phyloP scores from a whole-genome alignment of 306 rosid species.

The Dryas drummondii region DNA sequence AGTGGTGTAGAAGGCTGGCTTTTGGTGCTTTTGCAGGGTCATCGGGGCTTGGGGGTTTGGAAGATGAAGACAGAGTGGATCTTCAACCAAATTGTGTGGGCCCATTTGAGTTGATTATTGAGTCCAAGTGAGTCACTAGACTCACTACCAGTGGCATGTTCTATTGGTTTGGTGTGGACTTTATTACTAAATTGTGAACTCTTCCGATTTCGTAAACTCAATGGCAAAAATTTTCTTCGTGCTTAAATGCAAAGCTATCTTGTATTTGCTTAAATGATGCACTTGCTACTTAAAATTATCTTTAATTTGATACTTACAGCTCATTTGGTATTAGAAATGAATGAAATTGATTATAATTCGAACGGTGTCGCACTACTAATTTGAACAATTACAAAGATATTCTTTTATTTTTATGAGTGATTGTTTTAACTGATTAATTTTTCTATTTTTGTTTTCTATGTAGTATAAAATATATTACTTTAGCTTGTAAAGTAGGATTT shows the following conservation, averaged over 20 bases:
- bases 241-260: not conserved
- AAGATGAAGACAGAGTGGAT: slow-evolving; percentile 9
- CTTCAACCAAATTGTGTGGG: slow-evolving; percentile 30
- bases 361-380: too few relatives aligned
- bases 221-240: not conserved
- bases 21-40: slow-evolving; percentile 2
- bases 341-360: too few relatives aligned
- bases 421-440: too few relatives aligned
- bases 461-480: too few relatives aligned
- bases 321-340: too few relatives aligned
- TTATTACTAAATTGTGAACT: not conserved
- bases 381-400: too few relatives aligned
- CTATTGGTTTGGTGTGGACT: not conserved
- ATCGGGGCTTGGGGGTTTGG: slow-evolving; percentile 1
- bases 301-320: too few relatives aligned
- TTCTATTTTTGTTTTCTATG: too few relatives aligned
- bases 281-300: too few relatives aligned
- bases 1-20: not conserved
- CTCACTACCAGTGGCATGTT: not conserved
- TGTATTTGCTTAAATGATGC: not conserved
- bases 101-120: slow-evolving; percentile 12
- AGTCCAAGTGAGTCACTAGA: slow-evolving; percentile 12
- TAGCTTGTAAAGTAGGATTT: too few relatives aligned
- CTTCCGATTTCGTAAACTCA: not conserved
- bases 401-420: too few relatives aligned